Evolutionary conservation across 2,329 filamentous ascomycete genomes (phyloP).

Genomic region (Triangularia setosa): DNA sequence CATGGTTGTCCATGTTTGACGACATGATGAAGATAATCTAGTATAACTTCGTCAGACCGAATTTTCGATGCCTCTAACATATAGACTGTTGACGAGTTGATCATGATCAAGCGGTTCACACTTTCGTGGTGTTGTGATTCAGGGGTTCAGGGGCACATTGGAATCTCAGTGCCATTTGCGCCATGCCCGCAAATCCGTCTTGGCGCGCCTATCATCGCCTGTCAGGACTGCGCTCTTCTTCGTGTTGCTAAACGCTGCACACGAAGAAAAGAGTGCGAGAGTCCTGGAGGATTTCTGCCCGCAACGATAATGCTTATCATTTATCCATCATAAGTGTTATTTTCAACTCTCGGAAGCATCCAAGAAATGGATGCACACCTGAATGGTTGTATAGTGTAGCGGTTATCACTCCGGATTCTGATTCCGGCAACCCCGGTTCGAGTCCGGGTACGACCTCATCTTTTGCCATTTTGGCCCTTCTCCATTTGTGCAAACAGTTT

Average conservation of each 20-base stretch:
- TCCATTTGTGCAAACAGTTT: not conserved
- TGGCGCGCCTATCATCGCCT: not conserved
- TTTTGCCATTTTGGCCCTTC: not conserved
- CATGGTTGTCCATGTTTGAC: no score
- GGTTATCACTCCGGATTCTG: constrained; percentile 22
- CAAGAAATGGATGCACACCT: not conserved
- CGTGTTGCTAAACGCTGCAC: not conserved
- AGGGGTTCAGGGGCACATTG: not conserved
- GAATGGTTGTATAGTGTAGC: constrained; percentile 20
- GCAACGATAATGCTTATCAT: not conserved
- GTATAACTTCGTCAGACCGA: no score
- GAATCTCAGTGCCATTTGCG: not conserved
- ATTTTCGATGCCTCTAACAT: no score
- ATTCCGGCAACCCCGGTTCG: constrained; percentile 23
- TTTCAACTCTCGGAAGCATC: not conserved
- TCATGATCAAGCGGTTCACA: no score
- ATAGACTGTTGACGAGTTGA: no score
- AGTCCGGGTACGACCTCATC: constrained; percentile 18
- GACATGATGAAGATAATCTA: no score
- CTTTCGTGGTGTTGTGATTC: not conserved
- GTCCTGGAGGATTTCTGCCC: not conserved
- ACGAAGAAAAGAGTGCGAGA: not conserved
- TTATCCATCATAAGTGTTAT: not conserved
- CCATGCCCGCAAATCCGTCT: not conserved
- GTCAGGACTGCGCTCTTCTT: not conserved